Evolutionary conservation across 2,329 filamentous ascomycete species (phyloP).

Genomic region (Curvularia hawaiiensis): DNA sequence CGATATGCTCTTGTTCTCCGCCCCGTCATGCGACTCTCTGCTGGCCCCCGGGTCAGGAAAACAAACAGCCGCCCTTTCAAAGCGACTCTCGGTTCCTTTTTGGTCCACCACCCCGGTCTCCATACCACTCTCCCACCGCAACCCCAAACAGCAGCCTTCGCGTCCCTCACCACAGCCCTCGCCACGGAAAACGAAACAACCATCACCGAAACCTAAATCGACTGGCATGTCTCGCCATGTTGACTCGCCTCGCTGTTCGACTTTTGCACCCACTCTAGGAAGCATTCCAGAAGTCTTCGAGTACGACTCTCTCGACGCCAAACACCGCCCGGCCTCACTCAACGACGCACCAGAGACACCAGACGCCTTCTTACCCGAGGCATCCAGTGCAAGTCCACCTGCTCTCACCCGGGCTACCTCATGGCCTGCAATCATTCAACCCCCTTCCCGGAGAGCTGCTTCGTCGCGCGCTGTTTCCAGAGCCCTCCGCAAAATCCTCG

Average conservation of each 20-base stretch:
- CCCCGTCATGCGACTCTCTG: constrained; percentile 27
- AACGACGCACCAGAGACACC: constrained; percentile 23
- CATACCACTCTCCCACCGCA: constrained; percentile 24
- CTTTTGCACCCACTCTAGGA: constrained; percentile 32
- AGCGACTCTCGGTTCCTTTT: constrained; percentile 19
- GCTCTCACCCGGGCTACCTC: constrained; percentile 25
- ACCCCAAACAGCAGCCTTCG: constrained; percentile 12
- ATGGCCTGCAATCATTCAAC: constrained; percentile 29
- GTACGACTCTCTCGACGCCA: constrained; percentile 24
- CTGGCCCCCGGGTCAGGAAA: constrained; percentile 8
- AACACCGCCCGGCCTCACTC: constrained; percentile 17
- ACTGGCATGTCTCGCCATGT: constrained; percentile 23
- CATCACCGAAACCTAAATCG: constrained; percentile 9
- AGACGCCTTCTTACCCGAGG: constrained; percentile 29
- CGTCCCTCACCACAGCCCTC: constrained; percentile 15
- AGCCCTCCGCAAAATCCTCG: constrained; percentile 29
- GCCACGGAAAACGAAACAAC: constrained; percentile 10
- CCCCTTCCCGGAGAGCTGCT: constrained; percentile 24
- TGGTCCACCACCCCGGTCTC: constrained; percentile 24
- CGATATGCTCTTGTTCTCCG: constrained; percentile 34
- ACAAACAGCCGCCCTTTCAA: constrained; percentile 22
- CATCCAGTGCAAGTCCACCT: constrained; percentile 22
- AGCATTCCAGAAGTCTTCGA: constrained; percentile 35
- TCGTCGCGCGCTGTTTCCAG: constrained; percentile 26
- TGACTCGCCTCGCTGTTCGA: constrained; percentile 24